Evolutionary conservation across 1,139 yeast genomes (phyloP), one percentile per base, ranked within the genome.

Genomic region (Yamadazyma sp.): DNA sequence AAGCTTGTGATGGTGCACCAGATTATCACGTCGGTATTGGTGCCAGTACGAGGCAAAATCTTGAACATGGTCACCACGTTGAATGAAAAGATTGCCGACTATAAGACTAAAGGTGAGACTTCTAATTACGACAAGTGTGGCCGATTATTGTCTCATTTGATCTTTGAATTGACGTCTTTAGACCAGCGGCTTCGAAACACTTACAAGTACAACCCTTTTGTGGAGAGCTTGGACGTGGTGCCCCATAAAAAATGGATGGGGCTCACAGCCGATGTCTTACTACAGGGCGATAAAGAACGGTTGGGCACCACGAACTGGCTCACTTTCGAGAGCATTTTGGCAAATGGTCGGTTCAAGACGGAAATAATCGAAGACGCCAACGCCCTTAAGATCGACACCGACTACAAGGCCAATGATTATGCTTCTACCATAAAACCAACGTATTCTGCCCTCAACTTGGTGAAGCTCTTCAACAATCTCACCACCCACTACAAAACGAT

Each of bases 301-400:
- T 39, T 47, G 3, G 63, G 67, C 0, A 67, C 67, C 4, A 48
- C 57, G 13, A 66, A 66, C 32, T 88, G 96, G 96, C 66, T 88
- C 3, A 58, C 62, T 4, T 74, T 80, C 46, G 96, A 89, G 54
- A 65, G 72, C 22, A 68, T 70, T 27, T 65, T 82, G 41, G 84
- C 86, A 2, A 61, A 66, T 22, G 66, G 65, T 15, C 70, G 92
- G 45, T 86, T 76, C 47, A 66, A 72, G 23, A 56, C 57, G 14
- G 86, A 78, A 42, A 78, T 87, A 20, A 61, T 82, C 8, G 67
- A 68, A 1, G 61, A 76, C 1, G 53, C 67, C 0, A 72, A 76
- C 43, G 82, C 87, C 1, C 80, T 84, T 56, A 61, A 59, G 4
- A 77, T 86, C 25, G 94, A 86, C 48, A 65, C 63, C 42, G 89